Conservation (phyloP, 768 basidiomycete genomes). For the Mycena polygramma region DNA sequence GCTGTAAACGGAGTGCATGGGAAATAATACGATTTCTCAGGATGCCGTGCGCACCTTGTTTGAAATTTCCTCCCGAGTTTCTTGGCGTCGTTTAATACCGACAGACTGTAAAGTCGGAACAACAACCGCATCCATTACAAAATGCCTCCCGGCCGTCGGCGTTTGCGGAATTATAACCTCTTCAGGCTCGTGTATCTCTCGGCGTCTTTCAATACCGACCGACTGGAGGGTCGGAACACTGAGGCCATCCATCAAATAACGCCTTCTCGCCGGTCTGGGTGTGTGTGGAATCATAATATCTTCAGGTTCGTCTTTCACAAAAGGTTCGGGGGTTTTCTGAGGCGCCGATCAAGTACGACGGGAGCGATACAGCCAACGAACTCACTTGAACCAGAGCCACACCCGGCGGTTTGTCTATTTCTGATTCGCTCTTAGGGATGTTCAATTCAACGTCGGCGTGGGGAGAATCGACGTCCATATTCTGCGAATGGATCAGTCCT, state of each 20-base stretch:
- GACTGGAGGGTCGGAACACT: too few relatives aligned
- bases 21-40: neutral
- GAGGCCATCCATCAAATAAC: neutral
- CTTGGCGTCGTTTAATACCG: neutral
- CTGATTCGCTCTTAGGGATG: neutral
- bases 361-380: neutral
- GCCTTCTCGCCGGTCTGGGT: neutral
- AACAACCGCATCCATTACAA: neutral
- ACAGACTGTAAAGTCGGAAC: neutral
- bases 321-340: neutral
- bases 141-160: too few relatives aligned
- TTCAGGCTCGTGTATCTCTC: too few relatives aligned
- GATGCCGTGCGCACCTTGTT: conserved; percentile 1
- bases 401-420: neutral
- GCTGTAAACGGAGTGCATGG: conserved; percentile 1
- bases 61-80: neutral
- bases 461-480: neutral
- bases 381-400: neutral
- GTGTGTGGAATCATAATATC: neutral
- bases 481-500: neutral
- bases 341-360: neutral
- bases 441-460: neutral
- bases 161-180: too few relatives aligned
- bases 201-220: too few relatives aligned
- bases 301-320: conserved; percentile 8